Conservation (phyloP, 306 rosid genomes). For the Rosa persica region DNA sequence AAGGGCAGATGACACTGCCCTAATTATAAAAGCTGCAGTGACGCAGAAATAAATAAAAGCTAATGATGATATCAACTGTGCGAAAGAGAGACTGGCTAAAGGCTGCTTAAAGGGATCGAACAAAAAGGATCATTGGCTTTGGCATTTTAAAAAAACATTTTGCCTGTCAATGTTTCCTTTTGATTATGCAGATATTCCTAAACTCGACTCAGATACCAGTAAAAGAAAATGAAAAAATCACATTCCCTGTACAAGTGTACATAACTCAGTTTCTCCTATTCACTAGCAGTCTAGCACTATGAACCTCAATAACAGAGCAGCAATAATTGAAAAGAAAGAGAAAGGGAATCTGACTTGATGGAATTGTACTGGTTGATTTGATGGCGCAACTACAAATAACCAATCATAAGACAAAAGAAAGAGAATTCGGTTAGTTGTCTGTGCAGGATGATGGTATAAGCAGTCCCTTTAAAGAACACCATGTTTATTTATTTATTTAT, state of each 20-base stretch:
- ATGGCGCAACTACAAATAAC: background rate
- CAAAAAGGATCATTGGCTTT: background rate
- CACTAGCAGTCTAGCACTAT: background rate
- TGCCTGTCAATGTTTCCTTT: background rate
- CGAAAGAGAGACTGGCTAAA: background rate
- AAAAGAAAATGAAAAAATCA: background rate
- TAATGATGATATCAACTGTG: constrained; percentile 10
- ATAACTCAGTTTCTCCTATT: background rate
- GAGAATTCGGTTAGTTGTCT: background rate
- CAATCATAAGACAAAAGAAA: background rate
- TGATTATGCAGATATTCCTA: background rate
- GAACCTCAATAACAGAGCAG: background rate
- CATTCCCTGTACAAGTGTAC: background rate
- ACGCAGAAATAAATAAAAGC: background rate
- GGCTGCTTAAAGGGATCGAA: constrained; percentile 6
- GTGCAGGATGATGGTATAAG: background rate
- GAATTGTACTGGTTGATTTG: background rate
- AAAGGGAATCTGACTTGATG: background rate
- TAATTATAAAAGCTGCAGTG: background rate
- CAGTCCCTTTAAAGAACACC: background rate
- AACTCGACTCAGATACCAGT: background rate
- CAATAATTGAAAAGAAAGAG: background rate
- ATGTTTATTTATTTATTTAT: too few species aligned
- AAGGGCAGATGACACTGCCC: background rate
- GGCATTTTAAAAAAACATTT: background rate